phyloP scores from a whole-genome alignment of 768 basidiomycete species.

The Lactifluus pinguis region DNA sequence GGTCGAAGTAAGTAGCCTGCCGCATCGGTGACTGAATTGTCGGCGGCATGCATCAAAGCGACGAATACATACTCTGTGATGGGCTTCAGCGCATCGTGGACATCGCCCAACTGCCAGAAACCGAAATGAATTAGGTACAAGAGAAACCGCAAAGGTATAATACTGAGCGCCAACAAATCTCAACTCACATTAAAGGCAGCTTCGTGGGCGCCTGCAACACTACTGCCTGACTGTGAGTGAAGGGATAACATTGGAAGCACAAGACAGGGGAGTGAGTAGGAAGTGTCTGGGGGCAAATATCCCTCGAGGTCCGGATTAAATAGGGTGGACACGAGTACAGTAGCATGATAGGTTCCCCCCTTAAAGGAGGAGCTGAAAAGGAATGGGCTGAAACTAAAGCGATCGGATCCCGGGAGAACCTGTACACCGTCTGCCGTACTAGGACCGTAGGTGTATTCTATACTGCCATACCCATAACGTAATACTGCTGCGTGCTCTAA shows the following conservation, averaged over 20 bases:
- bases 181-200: constrained; percentile 3
- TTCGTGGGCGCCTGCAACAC: not conserved
- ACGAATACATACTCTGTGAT: constrained; percentile 45
- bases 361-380: not conserved
- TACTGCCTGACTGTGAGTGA: not conserved
- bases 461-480: not conserved
- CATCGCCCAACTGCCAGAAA: constrained; percentile 37
- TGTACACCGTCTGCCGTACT: not conserved
- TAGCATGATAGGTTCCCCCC: no score
- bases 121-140: constrained; percentile 6
- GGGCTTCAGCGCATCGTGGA: constrained; percentile 49
- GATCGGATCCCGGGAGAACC: not conserved
- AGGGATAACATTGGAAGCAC: constrained; percentile 6
- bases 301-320: constrained; percentile 5
- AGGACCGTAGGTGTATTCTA: no score
- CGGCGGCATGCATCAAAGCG: not conserved
- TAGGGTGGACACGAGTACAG: not conserved
- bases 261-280: not conserved
- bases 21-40: not conserved
- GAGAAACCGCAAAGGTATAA: not conserved
- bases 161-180: constrained; percentile 7
- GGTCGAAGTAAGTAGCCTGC: constrained; percentile 43
- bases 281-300: not conserved
- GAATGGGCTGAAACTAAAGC: not conserved
- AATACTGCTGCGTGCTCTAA: not conserved